phyloP scores from a whole-genome alignment of 306 rosid genomes.

The Cicer bijugum region DNA sequence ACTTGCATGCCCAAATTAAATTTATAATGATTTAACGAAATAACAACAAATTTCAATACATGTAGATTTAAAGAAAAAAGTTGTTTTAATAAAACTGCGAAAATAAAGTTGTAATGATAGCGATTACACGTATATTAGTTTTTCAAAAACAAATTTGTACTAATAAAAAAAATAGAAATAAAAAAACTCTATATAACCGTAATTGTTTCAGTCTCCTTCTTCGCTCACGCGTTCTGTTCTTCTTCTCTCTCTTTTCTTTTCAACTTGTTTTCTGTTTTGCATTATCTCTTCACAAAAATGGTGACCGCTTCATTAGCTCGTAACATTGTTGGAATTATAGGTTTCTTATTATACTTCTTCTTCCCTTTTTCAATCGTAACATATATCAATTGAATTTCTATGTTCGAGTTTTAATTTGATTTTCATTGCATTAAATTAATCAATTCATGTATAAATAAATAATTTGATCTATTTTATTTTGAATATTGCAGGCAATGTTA shows the following conservation, averaged over 20 bases:
- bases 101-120: no score
- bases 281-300: slow-evolving; percentile 44
- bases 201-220: background rate
- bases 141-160: background rate
- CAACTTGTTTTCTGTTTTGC: background rate
- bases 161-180: background rate
- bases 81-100: no score
- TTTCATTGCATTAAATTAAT: background rate
- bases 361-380: background rate
- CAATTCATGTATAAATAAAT: background rate
- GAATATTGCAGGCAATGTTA: slow-evolving; percentile 68
- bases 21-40: no score
- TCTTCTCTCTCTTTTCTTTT: background rate
- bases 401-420: background rate
- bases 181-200: background rate
- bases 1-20: no score
- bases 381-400: background rate
- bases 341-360: background rate
- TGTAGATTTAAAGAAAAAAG: no score
- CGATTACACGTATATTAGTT: no score
- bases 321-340: slow-evolving; percentile 51
- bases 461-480: background rate
- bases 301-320: slow-evolving; percentile 40
- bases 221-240: background rate
- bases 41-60: no score